Base-by-base conservation (phyloP, 257 asterid species). In the Capsicum chinense region DNA sequence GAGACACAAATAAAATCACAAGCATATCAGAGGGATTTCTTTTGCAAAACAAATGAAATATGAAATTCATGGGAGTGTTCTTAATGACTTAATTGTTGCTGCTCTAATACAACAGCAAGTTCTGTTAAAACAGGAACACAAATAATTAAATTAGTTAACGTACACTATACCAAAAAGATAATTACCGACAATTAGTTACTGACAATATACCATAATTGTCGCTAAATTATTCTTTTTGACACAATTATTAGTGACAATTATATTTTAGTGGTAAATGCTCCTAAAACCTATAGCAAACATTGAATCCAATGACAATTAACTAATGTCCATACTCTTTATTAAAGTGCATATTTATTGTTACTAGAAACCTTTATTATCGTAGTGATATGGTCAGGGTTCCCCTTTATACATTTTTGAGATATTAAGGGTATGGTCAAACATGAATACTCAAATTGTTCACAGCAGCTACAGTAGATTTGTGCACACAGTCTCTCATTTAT, bases 401-500 rank as follows among this genome's bases (percentile, higher is more conserved):
- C 33, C n/a, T 48, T 48, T 19, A 19, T 73, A 71, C 17, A 50
- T 52, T 62, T 50, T 74, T 21, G 62, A 74, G 50, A 56, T 42
- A 37, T 48, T 52, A 26, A 26, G 47, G 48, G 26, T 13, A 67
- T 78, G 64, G 64, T 78, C 64, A 76, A 78, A 54, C 42, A 35
- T 69, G 14, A 56, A 56, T 33, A 48, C 19, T 47, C n/a, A 78
- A 78, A 57, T 54, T 54, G 4, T 26, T 54, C 15, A 14, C 26
- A 26, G 81, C 50, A 26, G 9, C 81, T 21, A 63, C 9, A 76
- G 81, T 6, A 76, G 33, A 76, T 76, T 76, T 76, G 64, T 8
- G 26, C 81, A 76, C 54, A 21, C 52, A 76, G 64, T 54, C 15
- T 76, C 81, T 26, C 63, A 76, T 52, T 52, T 54, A 76, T 78